Conservation (phyloP, 192 early-diverging fungal species). For the Backusella circina region DNA sequence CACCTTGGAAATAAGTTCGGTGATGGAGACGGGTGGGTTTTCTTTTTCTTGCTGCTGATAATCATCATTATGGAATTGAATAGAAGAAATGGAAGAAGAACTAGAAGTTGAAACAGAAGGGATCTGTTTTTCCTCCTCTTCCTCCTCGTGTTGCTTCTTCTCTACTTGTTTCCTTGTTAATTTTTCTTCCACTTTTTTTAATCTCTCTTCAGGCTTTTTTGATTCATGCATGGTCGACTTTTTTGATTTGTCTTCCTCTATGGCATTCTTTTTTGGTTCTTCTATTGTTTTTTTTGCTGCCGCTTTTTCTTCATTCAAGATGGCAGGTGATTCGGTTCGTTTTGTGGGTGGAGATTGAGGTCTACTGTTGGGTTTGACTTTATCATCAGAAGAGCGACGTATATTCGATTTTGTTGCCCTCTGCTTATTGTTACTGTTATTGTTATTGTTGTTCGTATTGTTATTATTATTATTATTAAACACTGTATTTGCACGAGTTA, state of each 20-base stretch:
- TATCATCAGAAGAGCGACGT: constrained; percentile 4
- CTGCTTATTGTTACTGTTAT: background rate
- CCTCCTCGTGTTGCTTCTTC: background rate
- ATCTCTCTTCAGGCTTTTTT: background rate
- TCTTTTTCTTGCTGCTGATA: background rate
- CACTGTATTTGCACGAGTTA: background rate
- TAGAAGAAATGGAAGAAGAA: background rate
- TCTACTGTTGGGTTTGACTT: background rate
- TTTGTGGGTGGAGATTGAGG: constrained; percentile 11
- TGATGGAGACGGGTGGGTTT: background rate
- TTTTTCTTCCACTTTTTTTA: background rate
- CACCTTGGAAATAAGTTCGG: background rate
- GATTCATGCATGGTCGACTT: background rate
- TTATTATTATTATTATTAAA: background rate
- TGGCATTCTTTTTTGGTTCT: background rate
- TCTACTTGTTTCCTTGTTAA: background rate
- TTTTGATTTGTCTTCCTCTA: background rate
- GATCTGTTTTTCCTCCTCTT: background rate
- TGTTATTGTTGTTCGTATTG: background rate
- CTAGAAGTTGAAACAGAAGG: background rate
- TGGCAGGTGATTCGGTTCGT: constrained; percentile 1
- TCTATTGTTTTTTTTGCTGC: background rate
- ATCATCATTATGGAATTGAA: background rate
- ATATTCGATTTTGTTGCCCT: background rate
- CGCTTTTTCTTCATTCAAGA: background rate